Conservation (phyloP, 1,284 basidiomycete species). For the Melampsora larici-populina region DNA sequence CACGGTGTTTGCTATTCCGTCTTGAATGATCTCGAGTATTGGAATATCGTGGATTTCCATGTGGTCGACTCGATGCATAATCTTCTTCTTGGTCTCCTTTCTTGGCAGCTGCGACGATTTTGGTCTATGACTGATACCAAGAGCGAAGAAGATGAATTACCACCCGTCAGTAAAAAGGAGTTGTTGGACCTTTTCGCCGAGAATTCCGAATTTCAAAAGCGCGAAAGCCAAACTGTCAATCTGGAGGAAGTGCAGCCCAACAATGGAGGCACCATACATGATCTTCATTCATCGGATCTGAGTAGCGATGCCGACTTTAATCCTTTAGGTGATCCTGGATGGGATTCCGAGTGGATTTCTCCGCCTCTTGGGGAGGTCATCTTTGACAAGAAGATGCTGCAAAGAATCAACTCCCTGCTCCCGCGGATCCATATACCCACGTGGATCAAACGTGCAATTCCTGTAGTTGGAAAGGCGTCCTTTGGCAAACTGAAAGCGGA, state of each 20-base stretch:
- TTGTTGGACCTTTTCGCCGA: slow-evolving; percentile 5
- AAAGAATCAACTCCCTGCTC: slow-evolving; percentile 2
- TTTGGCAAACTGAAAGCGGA: slow-evolving; percentile 45
- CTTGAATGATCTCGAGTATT: slow-evolving; percentile 34
- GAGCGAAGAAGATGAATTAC: slow-evolving; percentile 15
- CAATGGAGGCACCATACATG: background rate
- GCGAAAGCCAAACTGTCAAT: background rate
- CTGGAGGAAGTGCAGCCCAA: background rate
- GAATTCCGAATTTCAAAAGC: background rate
- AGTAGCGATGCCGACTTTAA: background rate
- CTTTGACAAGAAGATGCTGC: slow-evolving; percentile 3
- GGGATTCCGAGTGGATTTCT: slow-evolving; percentile 23
- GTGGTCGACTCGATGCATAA: no score
- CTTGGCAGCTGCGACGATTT: slow-evolving; percentile 21
- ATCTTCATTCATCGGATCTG: no score
- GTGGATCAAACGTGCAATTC: slow-evolving; percentile 36
- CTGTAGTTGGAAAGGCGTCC: slow-evolving; percentile 16
- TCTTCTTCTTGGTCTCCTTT: no score
- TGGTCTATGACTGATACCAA: slow-evolving; percentile 26
- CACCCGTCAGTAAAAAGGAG: background rate
- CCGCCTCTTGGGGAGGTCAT: slow-evolving; percentile 21
- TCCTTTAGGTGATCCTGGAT: slow-evolving; percentile 9
- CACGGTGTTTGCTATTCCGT: slow-evolving; percentile 38
- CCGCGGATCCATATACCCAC: slow-evolving; percentile 22
- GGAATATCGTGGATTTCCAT: slow-evolving; percentile 32